Evolutionary conservation across 352 stramenopile species (phyloP).

Genomic region (Saprolegnia diclina): DNA sequence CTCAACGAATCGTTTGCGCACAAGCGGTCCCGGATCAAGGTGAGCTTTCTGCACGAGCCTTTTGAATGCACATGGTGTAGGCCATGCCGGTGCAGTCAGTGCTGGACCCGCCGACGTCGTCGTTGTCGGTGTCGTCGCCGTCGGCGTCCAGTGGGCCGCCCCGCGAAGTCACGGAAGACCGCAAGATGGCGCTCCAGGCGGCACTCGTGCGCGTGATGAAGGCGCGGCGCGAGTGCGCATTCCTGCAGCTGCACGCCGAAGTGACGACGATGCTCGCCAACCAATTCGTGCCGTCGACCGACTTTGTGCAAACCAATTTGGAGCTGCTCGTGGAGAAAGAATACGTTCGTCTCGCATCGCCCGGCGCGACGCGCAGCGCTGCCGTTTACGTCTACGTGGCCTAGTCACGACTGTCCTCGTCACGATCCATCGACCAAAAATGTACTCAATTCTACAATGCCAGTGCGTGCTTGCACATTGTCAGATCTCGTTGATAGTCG

Average conservation of each 20-base stretch:
- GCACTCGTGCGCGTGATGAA: constrained; percentile 81
- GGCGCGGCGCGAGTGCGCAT: constrained; percentile 64
- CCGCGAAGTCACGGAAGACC: constrained; percentile 79
- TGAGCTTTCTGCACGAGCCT: no score
- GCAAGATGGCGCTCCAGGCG: constrained; percentile 82
- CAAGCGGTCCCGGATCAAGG: constrained; percentile 23
- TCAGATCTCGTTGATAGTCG: no score
- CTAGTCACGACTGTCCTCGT: neutral
- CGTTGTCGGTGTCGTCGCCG: neutral
- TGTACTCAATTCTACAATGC: no score
- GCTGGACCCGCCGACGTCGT: neutral
- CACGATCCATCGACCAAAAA: no score
- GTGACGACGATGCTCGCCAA: constrained; percentile 63
- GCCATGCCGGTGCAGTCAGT: constrained; percentile 7
- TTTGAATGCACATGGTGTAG: no score
- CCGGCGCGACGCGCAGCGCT: neutral
- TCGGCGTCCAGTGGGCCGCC: constrained; percentile 28
- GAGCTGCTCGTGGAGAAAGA: constrained; percentile 83
- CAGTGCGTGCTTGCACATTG: no score
- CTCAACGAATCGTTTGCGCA: constrained; percentile 43
- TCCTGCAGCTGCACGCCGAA: constrained; percentile 56
- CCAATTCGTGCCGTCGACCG: constrained; percentile 63
- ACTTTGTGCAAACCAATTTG: constrained; percentile 68
- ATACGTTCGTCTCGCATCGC: constrained; percentile 35
- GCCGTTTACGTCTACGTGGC: constrained; percentile 11